Conservation (phyloP, 805 yeast genomes). For the Ogataea chonburiensis region DNA sequence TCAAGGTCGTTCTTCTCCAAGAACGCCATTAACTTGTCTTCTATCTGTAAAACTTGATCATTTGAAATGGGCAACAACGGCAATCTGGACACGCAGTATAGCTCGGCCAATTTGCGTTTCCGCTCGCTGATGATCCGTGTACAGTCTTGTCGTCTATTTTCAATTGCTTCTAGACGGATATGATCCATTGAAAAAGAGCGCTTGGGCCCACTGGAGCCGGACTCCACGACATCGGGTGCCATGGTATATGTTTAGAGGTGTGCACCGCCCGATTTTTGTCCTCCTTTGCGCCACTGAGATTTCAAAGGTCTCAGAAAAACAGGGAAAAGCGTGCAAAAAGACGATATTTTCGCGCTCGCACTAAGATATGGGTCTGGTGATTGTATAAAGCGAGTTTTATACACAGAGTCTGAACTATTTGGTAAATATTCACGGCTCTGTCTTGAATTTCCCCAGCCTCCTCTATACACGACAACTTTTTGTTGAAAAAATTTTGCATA, state of each 20-base stretch:
- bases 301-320: conserved; percentile 2
- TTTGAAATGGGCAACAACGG: conserved; percentile 46
- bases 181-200: conserved; percentile 35
- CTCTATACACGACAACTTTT: conserved; percentile 15
- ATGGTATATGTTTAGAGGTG: conserved; percentile 9
- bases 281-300: conserved; percentile 14
- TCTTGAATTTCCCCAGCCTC: conserved; percentile 13
- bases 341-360: conserved; percentile 1
- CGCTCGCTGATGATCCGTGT: conserved; percentile 47
- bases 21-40: conserved; percentile 43
- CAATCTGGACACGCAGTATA: conserved; percentile 56
- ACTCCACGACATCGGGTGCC: conserved; percentile 13
- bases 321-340: conserved; percentile 1
- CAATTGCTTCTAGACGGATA: conserved; percentile 46
- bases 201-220: conserved; percentile 1
- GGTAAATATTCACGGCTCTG: conserved; percentile 4
- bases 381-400: conserved; percentile 1
- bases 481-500: conserved; percentile 9
- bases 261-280: conserved; percentile 13
- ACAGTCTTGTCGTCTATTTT: conserved; percentile 42
- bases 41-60: conserved; percentile 37
- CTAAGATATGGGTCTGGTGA: conserved; percentile 1
- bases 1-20: conserved; percentile 52
- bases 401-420: conserved; percentile 2
- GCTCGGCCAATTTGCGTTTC: conserved; percentile 57